phyloP scores from a whole-genome alignment of 805 yeast genomes.

The Hanseniaspora vineae region DNA sequence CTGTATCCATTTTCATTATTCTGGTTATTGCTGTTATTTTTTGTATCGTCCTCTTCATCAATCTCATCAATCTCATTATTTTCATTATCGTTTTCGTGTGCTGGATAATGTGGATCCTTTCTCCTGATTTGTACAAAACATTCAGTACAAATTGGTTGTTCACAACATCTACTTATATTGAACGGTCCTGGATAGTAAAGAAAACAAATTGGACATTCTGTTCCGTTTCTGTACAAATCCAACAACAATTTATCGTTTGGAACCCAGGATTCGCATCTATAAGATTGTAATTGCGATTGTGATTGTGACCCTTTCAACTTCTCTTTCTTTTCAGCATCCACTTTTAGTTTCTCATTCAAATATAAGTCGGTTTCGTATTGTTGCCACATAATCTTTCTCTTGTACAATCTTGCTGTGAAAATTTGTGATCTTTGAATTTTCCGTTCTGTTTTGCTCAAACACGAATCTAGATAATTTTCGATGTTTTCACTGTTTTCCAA shows the following conservation, averaged over 20 bases:
- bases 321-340: constrained; percentile 19
- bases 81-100: constrained; percentile 16
- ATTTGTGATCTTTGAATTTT: constrained; percentile 19
- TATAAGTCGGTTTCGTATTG: constrained; percentile 48
- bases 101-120: constrained; percentile 69
- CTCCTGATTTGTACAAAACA: constrained; percentile 94
- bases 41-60: constrained; percentile 11
- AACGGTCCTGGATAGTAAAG: constrained; percentile 67
- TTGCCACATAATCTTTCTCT: constrained; percentile 35
- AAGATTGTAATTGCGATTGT: too few relatives aligned
- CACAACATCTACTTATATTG: constrained; percentile 78
- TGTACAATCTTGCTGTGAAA: constrained; percentile 22
- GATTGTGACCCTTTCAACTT: too few relatives aligned
- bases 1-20: constrained; percentile 12
- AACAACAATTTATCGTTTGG: constrained; percentile 32
- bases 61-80: constrained; percentile 8
- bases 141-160: constrained; percentile 88
- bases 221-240: constrained; percentile 49
- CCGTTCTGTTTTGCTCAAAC: constrained; percentile 19
- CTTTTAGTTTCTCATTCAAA: constrained; percentile 36
- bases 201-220: constrained; percentile 93
- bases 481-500: constrained; percentile 12
- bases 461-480: constrained; percentile 19
- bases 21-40: constrained; percentile 18
- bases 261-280: constrained; percentile 12